Evolutionary conservation across 257 asterid genomes (phyloP).

Genomic region (Jaltomata sinuosa): DNA sequence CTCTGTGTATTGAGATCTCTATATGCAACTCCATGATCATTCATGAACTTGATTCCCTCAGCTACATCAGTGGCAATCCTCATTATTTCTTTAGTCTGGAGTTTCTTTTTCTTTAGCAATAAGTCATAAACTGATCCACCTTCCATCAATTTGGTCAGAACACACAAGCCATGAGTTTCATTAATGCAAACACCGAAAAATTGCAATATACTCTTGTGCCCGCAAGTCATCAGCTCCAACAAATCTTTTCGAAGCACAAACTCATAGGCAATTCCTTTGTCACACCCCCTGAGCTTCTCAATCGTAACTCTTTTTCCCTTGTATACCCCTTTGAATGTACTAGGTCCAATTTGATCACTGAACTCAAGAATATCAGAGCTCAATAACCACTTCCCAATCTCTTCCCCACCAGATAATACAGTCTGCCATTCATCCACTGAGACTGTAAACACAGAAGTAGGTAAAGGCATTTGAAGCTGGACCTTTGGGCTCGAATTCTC

Average conservation of each 20-base stretch:
- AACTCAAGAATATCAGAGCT: slow-evolving; percentile 57
- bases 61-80: slow-evolving; percentile 71
- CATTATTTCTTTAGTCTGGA: slow-evolving; percentile 57
- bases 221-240: slow-evolving; percentile 90
- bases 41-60: slow-evolving; percentile 86
- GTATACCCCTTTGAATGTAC: slow-evolving; percentile 62
- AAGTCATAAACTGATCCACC: slow-evolving; percentile 80
- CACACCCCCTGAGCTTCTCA: slow-evolving; percentile 95
- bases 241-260: slow-evolving; percentile 69
- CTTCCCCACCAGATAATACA: slow-evolving; percentile 56
- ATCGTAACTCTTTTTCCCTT: slow-evolving; percentile 71
- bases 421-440: slow-evolving; percentile 98
- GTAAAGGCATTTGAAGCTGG: slow-evolving; percentile 56
- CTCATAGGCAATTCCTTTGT: slow-evolving; percentile 81
- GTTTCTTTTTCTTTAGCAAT: slow-evolving; percentile 66
- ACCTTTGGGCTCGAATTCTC: slow-evolving; percentile 42
- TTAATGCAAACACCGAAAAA: slow-evolving; percentile 77
- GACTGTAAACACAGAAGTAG: slow-evolving; percentile 47
- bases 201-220: slow-evolving; percentile 71
- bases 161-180: slow-evolving; percentile 78
- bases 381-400: slow-evolving; percentile 69
- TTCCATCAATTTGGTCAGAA: slow-evolving; percentile 84
- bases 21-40: slow-evolving; percentile 82
- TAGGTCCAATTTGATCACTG: slow-evolving; percentile 61
- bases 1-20: slow-evolving; percentile 84